Evolutionary conservation across 140 eudicot species (phyloP), one percentile per base, ranked within the genome.

Genomic region (Ambrosia hybrid): DNA sequence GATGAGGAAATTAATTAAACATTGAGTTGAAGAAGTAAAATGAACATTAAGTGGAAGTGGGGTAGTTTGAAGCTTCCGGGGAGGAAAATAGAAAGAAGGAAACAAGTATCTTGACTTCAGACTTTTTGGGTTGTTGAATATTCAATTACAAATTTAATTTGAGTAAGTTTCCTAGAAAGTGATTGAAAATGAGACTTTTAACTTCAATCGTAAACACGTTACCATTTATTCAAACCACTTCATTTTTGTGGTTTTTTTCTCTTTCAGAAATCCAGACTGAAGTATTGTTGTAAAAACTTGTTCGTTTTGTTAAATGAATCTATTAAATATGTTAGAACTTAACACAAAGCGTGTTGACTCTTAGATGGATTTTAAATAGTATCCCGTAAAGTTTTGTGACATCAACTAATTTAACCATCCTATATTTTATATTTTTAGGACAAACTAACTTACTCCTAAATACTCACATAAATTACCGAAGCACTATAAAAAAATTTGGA

Each of bases 101-200:
- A 53, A 48, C 9, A 12, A 41, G 5, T 41, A 65, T 64, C 33
- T 45, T 57, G 51, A 30, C 5, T 67, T 56, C 57, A 56, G 80
- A 76, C 70, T 76, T 57, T 76, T 59, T 4, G 10, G 4, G 9
- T 45, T 51, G 16, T 68, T 58, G 75, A 76, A 49, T 68, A 57
- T 67, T 57, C 41, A 15, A 43, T 34, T 51, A 11, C n/a, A 37
- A 64, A 17, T 63, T 36, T 2, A 17, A 48, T 51, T 3, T 34
- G 16, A 51, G 36, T 8, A 48, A 46, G 39, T n/a, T 9, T 34
- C 9, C 1, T 21, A 6, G 51, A 46, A 46, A 7, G 52, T 0
- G 52, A 63, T 73, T 62, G 34, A 49, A 34, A 62, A 6, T 16
- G 70, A 58, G 49, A 45, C 51, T n/a, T 60, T 17, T 57, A 26